Evolutionary conservation across 2,329 filamentous ascomycete genomes (phyloP), one percentile per base, ranked within the genome.

Genomic region (Fusarium goolgardi): DNA sequence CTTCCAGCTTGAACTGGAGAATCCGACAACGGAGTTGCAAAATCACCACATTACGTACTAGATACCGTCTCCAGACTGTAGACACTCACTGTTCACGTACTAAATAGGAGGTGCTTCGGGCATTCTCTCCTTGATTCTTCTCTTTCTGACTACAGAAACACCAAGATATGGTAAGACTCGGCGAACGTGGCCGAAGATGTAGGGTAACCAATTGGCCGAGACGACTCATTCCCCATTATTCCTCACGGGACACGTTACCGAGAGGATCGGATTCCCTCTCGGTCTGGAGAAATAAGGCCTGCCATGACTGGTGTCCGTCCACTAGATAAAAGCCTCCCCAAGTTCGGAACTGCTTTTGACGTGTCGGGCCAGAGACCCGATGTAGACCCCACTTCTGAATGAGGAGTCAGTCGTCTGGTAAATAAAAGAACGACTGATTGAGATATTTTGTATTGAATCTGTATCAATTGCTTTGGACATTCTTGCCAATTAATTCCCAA

Each of bases 341-440:
- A 37, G 7, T 25, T 65, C 61, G 60, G 62, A 49, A 41, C 7
- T 10, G n/a, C 13, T 5, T 58, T 41, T 31, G n/a, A 40, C 32
- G 49, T 23, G 16, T 68, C 65, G 65, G 65, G 54, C 43, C 32
- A 47, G 20, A 32, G 27, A 49, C 52, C 61, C 65, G 65, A 69
- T 66, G 29, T 6, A 16, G 27, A 62, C 65, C 61, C 65, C 65
- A 68, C 65, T 65, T 59, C 54, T 35, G 32, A 32, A 62, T 62
- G 65, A 68, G 55, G 65, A 68, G 65, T 41, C 27, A 27, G 60
- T 41, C 31, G 31, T 37, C 31, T 18, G 43, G 29, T 29, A 50
- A 63, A 63, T 63, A 59, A 63, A 63, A 31, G 32, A n/a, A n/a
- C 23, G 16, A 53, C 8, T 49, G 20, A 56, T 16, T 37, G 23